Evolutionary conservation across 2,329 filamentous ascomycete genomes (phyloP).

Genomic region (Emergomyces orientalis): DNA sequence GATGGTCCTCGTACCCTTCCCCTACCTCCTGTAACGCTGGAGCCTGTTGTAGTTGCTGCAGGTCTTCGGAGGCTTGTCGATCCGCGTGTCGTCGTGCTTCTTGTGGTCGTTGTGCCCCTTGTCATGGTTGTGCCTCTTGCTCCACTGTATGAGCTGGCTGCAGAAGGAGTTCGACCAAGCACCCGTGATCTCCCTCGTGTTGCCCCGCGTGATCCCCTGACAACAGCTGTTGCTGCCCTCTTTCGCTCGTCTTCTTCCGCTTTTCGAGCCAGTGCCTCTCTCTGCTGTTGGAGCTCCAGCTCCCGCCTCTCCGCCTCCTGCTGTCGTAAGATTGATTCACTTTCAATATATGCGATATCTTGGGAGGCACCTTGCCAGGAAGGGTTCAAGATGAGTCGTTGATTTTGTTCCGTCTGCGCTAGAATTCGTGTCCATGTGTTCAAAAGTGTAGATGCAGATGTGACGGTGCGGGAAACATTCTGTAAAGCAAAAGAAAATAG

Average conservation of each 20-base stretch:
- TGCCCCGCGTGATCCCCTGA: conserved; percentile 27
- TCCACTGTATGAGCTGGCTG: conserved; percentile 21
- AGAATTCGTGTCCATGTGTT: conserved; percentile 95
- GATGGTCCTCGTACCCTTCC: conserved; percentile 22
- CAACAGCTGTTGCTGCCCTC: conserved; percentile 23
- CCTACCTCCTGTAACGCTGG: conserved; percentile 29
- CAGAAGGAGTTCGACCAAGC: conserved; percentile 30
- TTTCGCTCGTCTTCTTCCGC: conserved; percentile 42
- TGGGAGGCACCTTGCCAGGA: conserved; percentile 81
- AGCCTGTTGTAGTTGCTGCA: conserved; percentile 31
- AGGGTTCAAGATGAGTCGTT: conserved; percentile 79
- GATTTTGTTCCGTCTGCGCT: conserved; percentile 94
- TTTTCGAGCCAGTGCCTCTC: conserved; percentile 54
- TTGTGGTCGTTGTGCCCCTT: conserved; percentile 18
- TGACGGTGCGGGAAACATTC: conserved; percentile 79
- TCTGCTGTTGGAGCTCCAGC: conserved; percentile 67
- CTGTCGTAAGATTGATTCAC: conserved; percentile 62
- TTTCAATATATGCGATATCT: conserved; percentile 78
- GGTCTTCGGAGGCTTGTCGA: conserved; percentile 27
- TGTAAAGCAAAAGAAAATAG: conserved; percentile 25
- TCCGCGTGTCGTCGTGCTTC: conserved; percentile 23
- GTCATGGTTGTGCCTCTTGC: conserved; percentile 14
- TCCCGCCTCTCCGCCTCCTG: conserved; percentile 69
- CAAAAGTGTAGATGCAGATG: conserved; percentile 77
- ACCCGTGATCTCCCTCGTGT: conserved; percentile 21